Percentiles rank a stretch among this genome's conserved stretches.
Evolutionary conservation across 2,329 filamentous ascomycete genomes (phyloP).

Genomic region (Diplodia scrobiculata): DNA sequence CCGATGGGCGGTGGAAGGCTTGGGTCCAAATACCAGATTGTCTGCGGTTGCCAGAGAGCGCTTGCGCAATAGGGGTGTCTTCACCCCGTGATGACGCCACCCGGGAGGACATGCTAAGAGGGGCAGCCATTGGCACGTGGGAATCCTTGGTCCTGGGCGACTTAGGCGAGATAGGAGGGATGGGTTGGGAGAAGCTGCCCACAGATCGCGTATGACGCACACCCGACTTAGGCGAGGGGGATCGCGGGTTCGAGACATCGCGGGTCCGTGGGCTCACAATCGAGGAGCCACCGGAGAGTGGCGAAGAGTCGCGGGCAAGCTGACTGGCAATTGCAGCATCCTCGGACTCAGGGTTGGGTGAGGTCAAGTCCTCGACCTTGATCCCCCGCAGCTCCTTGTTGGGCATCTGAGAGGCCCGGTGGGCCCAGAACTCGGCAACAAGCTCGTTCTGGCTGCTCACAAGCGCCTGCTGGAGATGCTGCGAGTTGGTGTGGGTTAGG

Average conservation of each 20-base stretch:
- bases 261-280: conserved; percentile 33
- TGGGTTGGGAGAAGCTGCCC: conserved; percentile 60
- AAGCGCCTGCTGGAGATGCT: conserved; percentile 57
- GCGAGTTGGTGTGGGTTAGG: conserved; percentile 60
- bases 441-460: conserved; percentile 56
- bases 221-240: conserved; percentile 30
- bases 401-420: conserved; percentile 57
- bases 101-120: conserved; percentile 45
- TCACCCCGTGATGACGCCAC: conserved; percentile 31
- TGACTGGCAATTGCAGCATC: not conserved
- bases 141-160: conserved; percentile 12
- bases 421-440: conserved; percentile 57
- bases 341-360: conserved; percentile 31
- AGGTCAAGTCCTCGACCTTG: conserved; percentile 52
- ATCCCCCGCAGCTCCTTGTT: conserved; percentile 56
- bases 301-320: conserved; percentile 5
- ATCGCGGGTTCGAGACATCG: conserved; percentile 7
- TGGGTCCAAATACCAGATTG: conserved; percentile 42
- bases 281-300: conserved; percentile 4
- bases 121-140: conserved; percentile 10
- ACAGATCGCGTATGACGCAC: conserved; percentile 44
- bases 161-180: conserved; percentile 33
- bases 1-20: conserved; percentile 29
- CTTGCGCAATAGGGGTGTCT: conserved; percentile 23
- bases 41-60: conserved; percentile 30